Percentiles rank a stretch among this genome's conserved stretches.
Evolutionary conservation across 2,329 filamentous ascomycete genomes (phyloP).

Genomic region (Talaromyces rugulosus): DNA sequence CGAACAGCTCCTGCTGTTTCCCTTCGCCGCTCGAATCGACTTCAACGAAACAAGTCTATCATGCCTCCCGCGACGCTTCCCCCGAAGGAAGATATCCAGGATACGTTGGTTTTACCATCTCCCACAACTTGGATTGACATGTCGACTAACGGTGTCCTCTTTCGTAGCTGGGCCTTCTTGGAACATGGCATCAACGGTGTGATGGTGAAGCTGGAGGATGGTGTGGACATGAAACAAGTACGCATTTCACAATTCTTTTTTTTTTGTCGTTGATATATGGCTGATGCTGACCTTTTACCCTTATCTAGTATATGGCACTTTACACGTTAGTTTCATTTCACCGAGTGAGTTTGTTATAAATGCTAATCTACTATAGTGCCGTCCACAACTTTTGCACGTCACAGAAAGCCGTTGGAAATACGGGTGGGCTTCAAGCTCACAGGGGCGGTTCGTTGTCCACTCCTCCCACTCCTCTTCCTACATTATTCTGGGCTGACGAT

Average conservation of each 20-base stretch:
- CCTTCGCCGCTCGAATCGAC: slow-evolving; percentile 12
- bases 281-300: slow-evolving; percentile 16
- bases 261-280: background rate
- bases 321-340: slow-evolving; percentile 64
- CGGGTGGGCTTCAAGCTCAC: slow-evolving; percentile 53
- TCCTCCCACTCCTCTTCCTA: background rate
- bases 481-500: slow-evolving; percentile 13
- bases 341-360: slow-evolving; percentile 11
- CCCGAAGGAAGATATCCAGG: slow-evolving; percentile 56
- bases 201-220: slow-evolving; percentile 86
- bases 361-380: slow-evolving; percentile 50
- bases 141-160: slow-evolving; percentile 7
- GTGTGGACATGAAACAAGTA: slow-evolving; percentile 88
- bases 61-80: slow-evolving; percentile 40
- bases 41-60: slow-evolving; percentile 9
- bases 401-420: slow-evolving; percentile 77
- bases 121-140: background rate
- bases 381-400: slow-evolving; percentile 99
- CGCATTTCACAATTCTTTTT: slow-evolving; percentile 23
- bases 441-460: slow-evolving; percentile 61
- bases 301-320: slow-evolving; percentile 78
- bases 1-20: slow-evolving; percentile 9
- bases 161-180: slow-evolving; percentile 77
- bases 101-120: slow-evolving; percentile 50
- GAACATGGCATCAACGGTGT: slow-evolving; percentile 85